phyloP scores from a whole-genome alignment of 1,284 basidiomycete species.

The Cutaneotrichosporon mucoides region DNA sequence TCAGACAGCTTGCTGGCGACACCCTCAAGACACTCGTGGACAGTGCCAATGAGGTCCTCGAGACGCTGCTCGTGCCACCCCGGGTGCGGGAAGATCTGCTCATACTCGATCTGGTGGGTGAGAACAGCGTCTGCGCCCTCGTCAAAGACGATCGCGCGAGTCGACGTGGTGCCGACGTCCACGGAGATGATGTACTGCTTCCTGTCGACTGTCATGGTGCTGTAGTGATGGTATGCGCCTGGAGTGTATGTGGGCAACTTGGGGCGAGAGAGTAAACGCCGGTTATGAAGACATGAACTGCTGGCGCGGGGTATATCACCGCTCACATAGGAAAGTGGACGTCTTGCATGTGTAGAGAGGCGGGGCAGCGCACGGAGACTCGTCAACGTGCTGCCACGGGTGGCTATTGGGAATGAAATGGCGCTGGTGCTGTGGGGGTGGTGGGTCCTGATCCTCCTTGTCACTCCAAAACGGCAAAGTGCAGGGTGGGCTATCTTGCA shows the following conservation, averaged over 20 bases:
- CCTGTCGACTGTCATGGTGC: conserved; percentile 5
- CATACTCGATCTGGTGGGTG: conserved; percentile 81
- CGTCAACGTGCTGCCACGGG: not conserved
- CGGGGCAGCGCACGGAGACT: not conserved
- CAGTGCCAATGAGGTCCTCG: conserved; percentile 72
- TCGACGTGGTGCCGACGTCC: conserved; percentile 54
- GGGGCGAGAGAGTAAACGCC: not conserved
- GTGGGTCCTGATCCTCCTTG: too few species aligned
- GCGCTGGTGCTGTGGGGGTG: too few species aligned
- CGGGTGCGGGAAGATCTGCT: conserved; percentile 83
- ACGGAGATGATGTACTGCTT: conserved; percentile 13
- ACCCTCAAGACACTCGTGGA: conserved; percentile 70
- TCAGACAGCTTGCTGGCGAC: conserved; percentile 68
- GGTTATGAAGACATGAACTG: not conserved
- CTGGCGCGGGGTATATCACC: not conserved
- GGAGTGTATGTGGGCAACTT: not conserved
- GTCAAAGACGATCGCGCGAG: conserved; percentile 91
- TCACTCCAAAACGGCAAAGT: too few species aligned
- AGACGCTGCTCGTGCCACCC: conserved; percentile 97
- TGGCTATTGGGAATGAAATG: too few species aligned
- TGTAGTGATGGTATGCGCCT: not conserved
- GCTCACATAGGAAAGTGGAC: too few species aligned
- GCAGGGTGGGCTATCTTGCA: too few species aligned
- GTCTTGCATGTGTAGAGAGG: not conserved
- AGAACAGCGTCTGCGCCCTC: conserved; percentile 79